Evolutionary conservation across 2,329 filamentous ascomycete genomes (phyloP), one percentile per base, ranked within the genome.

Genomic region (Diaporthe longicolla): DNA sequence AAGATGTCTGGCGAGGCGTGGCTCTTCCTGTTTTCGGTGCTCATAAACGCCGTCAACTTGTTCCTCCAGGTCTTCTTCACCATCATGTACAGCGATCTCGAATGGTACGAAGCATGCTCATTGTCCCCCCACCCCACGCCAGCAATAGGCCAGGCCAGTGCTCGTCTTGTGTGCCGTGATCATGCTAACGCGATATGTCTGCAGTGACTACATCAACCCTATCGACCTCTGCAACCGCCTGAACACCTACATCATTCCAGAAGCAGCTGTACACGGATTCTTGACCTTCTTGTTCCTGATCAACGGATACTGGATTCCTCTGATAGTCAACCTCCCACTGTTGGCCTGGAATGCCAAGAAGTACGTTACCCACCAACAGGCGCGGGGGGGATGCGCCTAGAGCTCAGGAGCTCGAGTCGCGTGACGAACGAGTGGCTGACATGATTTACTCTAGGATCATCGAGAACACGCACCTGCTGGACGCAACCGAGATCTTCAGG

Each of bases 41-140:
- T 99, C 84, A 97, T 99, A 89, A 99, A 99, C 89, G 97, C 97
- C 88, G 95, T 99, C 91, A 99, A 99, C 89, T 91, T 99, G 82
- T 99, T 99, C 87, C 90, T 99, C 74, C 97, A 99, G 88, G 97
- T 99, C 81, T 99, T 99, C 91, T 99, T 99, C 89, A 99, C 97
- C 74, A 99, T 99, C 83, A 99, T 99, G 97, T 99, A 98, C 88
- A 98, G 95, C 86, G 97, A 99, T 90, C 87, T 99, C 81, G 97
- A 99, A 93, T 99, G 97, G 95, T 97, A 88, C 82, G 73, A 66
- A 11, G 29, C 32, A 21, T 37, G 26, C n/a, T n/a, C 66, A 57
- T 54, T 52, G 35, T 45, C 15, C 15, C 15, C 40, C 40, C 1
- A 15, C 40, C 40, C 35, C 19, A 5, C 45, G 24, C 21, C 9